phyloP scores from a whole-genome alignment of 257 asterid species.

The Solanum lignicaule region DNA sequence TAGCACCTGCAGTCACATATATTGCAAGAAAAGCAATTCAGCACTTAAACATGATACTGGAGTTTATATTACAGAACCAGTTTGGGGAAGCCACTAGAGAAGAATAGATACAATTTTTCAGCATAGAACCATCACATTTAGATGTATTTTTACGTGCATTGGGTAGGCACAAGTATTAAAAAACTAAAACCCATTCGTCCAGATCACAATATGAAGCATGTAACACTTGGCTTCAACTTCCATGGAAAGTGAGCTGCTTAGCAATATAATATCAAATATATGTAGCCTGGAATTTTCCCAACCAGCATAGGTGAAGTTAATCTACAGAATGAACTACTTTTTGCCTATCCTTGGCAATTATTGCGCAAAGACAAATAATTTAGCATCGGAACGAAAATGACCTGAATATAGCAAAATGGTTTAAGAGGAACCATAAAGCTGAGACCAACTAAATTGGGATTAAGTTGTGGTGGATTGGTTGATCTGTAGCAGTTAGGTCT shows the following conservation, averaged over 20 bases:
- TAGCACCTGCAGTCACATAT: slow-evolving; percentile 45
- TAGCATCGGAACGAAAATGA: background rate
- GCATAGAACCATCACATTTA: background rate
- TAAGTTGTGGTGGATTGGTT: background rate
- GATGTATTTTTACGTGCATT: background rate
- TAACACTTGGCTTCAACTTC: background rate
- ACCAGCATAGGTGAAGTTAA: background rate
- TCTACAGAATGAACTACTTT: background rate
- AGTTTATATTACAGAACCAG: background rate
- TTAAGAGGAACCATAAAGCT: background rate
- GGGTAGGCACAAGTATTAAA: background rate
- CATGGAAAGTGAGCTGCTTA: background rate
- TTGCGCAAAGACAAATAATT: background rate
- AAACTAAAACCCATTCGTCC: background rate
- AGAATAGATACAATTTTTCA: background rate
- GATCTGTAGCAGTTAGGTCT: background rate
- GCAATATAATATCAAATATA: background rate
- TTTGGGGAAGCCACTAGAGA: background rate
- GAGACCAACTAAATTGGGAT: background rate
- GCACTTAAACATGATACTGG: background rate
- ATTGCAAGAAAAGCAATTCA: background rate
- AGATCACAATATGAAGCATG: background rate
- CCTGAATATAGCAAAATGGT: background rate
- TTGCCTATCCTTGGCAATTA: background rate
- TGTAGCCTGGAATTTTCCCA: background rate